These are phyloP conservation scores for Penicillium tannophilum DNA, from an alignment of 495 filamentous ascomycete species.

Conservation along the genomic window DNA sequence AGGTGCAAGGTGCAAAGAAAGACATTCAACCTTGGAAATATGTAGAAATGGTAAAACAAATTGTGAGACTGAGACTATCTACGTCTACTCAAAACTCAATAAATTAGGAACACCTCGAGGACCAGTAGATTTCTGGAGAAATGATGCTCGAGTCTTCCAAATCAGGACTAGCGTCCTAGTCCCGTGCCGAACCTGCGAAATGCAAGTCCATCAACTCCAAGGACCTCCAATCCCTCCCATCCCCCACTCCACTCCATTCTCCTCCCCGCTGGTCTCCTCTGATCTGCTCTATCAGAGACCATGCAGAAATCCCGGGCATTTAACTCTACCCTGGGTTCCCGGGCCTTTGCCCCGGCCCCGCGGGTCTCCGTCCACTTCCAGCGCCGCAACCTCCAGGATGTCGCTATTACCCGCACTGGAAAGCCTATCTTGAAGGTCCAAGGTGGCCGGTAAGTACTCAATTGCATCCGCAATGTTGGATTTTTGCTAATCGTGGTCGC, in stretches of 20 bases:
- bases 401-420: slow-evolving; percentile 82
- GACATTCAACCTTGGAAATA: background rate
- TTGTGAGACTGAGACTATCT: background rate
- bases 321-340: slow-evolving; percentile 48
- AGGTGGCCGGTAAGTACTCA: slow-evolving; percentile 73
- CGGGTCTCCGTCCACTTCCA: slow-evolving; percentile 47
- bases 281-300: slow-evolving; percentile 38
- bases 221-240: slow-evolving; percentile 36
- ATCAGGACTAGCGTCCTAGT: slow-evolving; percentile 38
- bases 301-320: slow-evolving; percentile 56
- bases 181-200: slow-evolving; percentile 37
- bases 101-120: background rate
- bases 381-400: slow-evolving; percentile 68
- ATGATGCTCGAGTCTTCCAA: slow-evolving; percentile 5
- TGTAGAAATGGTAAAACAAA: background rate
- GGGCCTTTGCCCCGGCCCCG: slow-evolving; percentile 44
- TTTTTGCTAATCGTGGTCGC: slow-evolving; percentile 27
- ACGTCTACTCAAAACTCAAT: background rate
- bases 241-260: slow-evolving; percentile 39
- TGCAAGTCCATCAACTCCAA: slow-evolving; percentile 12
- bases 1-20: background rate
- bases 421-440: slow-evolving; percentile 81
- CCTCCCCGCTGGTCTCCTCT: slow-evolving; percentile 32
- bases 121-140: background rate
- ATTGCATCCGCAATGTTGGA: slow-evolving; percentile 9